These are phyloP conservation scores for Oryza australiensis DNA, from an alignment of 176 grass and related monocot genomes.

Conservation along the genomic window DNA sequence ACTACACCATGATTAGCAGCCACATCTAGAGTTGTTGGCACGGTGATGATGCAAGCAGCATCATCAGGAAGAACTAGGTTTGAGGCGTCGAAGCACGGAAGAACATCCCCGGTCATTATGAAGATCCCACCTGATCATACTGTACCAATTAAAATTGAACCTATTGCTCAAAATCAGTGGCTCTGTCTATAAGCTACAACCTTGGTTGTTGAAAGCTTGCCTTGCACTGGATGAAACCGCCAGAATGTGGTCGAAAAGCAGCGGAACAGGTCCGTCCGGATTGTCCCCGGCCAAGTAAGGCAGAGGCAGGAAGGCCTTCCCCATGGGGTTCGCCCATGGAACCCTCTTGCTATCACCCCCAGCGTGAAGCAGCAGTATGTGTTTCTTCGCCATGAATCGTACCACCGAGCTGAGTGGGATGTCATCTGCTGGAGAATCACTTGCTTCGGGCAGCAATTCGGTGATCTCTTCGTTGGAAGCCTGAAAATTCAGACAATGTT, in stretches of 20 bases:
- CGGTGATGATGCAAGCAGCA: constrained; percentile 73
- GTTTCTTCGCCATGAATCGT: constrained; percentile 56
- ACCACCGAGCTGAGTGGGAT: constrained; percentile 19
- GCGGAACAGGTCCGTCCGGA: constrained; percentile 74
- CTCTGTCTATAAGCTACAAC: constrained; percentile 36
- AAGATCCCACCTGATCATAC: constrained; percentile 82
- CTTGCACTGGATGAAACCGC: constrained; percentile 77
- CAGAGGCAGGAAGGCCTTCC: constrained; percentile 85
- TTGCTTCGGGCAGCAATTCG: constrained; percentile 13
- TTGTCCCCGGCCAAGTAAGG: constrained; percentile 75
- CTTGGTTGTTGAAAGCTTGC: constrained; percentile 90
- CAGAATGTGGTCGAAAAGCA: constrained; percentile 93
- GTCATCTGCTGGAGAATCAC: constrained; percentile 18
- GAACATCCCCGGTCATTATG: constrained; percentile 98
- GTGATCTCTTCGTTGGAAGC: constrained; percentile 41
- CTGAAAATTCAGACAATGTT: constrained; percentile 44
- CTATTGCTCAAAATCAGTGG: background rate
- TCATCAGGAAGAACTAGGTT: constrained; percentile 71
- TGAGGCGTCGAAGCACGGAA: constrained; percentile 86
- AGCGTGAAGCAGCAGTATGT: constrained; percentile 85
- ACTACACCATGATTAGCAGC: constrained; percentile 91
- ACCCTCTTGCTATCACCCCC: constrained; percentile 96
- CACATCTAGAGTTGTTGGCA: constrained; percentile 73
- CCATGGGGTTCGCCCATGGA: constrained; percentile 95
- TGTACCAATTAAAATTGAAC: constrained; percentile 20